These are phyloP conservation scores for Telopea speciosissima DNA, from an alignment of 177 flowering plant genomes.

Conservation along the genomic window DNA sequence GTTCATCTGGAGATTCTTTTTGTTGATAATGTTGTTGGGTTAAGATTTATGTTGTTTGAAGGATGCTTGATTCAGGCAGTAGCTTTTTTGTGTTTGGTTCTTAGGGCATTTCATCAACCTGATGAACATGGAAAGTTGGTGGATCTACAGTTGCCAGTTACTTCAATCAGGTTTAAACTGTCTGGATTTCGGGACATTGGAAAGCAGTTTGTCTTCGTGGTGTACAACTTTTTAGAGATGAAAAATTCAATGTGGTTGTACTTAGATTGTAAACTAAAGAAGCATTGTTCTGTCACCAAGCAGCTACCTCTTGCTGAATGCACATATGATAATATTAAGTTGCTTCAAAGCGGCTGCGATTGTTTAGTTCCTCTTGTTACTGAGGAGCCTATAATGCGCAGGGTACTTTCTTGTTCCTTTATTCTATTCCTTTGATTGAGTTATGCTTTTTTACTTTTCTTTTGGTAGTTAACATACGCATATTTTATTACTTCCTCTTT, in stretches of 20 bases:
- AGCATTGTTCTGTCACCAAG: constrained; percentile 39
- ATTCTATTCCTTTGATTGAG: not conserved
- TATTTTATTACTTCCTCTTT: no score
- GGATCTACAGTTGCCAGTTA: constrained; percentile 56
- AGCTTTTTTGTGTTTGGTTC: constrained; percentile 46
- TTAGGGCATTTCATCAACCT: constrained; percentile 40
- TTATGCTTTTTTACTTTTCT: not conserved
- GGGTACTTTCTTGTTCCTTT: constrained; percentile 35
- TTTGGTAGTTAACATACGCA: no score
- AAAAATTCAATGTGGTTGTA: constrained; percentile 45
- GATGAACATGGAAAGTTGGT: constrained; percentile 29
- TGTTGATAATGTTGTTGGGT: constrained; percentile 64
- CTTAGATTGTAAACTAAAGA: constrained; percentile 47
- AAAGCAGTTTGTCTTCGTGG: constrained; percentile 61
- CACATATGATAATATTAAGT: constrained; percentile 62
- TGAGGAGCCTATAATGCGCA: constrained; percentile 16
- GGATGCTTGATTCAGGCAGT: constrained; percentile 75
- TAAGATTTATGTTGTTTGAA: constrained; percentile 74
- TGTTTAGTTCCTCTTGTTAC: constrained; percentile 19
- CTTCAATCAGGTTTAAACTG: constrained; percentile 61
- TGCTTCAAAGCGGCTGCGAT: constrained; percentile 37
- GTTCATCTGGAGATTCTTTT: constrained; percentile 85
- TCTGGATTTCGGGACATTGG: constrained; percentile 33
- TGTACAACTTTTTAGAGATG: constrained; percentile 48
- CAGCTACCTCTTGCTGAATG: constrained; percentile 70